Evolutionary conservation across 129 eudicot genomes (phyloP), one percentile per base, ranked within the genome.

Genomic region (Tagetes patula): DNA sequence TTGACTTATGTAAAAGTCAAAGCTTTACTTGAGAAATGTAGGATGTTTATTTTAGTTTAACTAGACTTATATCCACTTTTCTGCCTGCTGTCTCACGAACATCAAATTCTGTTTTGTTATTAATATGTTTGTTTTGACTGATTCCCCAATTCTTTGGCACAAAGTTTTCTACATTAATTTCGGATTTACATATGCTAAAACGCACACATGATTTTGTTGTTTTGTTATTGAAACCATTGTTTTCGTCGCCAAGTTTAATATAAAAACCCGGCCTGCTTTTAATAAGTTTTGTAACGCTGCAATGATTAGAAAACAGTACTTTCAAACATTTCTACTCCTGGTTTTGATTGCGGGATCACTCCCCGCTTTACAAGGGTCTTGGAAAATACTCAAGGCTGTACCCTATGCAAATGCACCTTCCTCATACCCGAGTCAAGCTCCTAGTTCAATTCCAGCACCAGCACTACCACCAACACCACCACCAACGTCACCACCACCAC

Each of bases 171-270:
- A 52, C 62, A 7, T 45, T 20, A 20, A 20, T 20, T 74, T 62
- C 45, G 70, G 76, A 39, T 14, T 64, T 72, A 54, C 54, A 65
- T 73, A 63, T 43, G 77, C 33, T 33, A 9, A 20, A 20, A 20
- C 27, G 42, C 12, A 38, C 42, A 30, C 32, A 20, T 12, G 41
- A 40, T 34, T 60, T 55, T 65, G 43, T 75, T 60, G 68, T 74
- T 62, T 69, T 68, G 11, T 74, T 54, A 38, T 54, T 36, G n/a
- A 32, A 52, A 61, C 41, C 73, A 75, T 75, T 60, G 80, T 64
- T 80, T 80, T 63, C 72, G 75, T 75, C 84, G 63, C 76, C 38
- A 33, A 33, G 60, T 58, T 37, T 69, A 4, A 31, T 33, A 75
- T 61, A 49, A 12, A 49, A 37, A 10, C 64, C 34, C 9, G 2